These are phyloP conservation scores for Podospora comata DNA, from an alignment of 495 filamentous ascomycete genomes.

Conservation along the genomic window DNA sequence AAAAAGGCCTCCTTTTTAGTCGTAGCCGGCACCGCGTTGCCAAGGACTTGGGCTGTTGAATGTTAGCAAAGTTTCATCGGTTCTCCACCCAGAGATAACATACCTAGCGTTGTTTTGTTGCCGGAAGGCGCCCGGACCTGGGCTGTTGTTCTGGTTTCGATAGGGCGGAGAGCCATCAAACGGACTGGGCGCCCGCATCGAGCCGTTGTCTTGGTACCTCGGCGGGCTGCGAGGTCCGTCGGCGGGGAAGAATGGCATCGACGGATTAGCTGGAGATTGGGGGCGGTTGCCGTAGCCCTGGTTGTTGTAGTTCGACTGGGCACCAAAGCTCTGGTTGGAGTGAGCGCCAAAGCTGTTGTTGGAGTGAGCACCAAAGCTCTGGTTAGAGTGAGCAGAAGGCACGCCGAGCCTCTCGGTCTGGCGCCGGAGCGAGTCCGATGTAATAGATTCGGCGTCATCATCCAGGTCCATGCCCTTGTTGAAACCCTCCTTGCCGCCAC, in stretches of 20 bases:
- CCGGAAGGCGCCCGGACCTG: slow-evolving; percentile 37
- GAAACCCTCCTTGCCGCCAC: slow-evolving; percentile 79
- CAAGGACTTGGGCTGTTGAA: slow-evolving; percentile 41
- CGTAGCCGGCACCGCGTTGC: slow-evolving; percentile 56
- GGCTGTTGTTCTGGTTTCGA: slow-evolving; percentile 37
- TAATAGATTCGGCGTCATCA: slow-evolving; percentile 71
- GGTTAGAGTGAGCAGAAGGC: slow-evolving; percentile 12
- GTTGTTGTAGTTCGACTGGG: not conserved
- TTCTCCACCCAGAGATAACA: slow-evolving; percentile 17
- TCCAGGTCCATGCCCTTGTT: slow-evolving; percentile 63
- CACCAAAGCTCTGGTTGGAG: not conserved
- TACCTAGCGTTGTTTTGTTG: slow-evolving; percentile 46
- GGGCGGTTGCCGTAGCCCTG: slow-evolving; percentile 34
- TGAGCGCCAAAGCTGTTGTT: slow-evolving; percentile 11
- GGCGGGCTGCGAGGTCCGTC: slow-evolving; percentile 26
- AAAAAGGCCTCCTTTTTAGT: slow-evolving; percentile 25
- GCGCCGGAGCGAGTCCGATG: slow-evolving; percentile 40
- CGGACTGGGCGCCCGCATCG: slow-evolving; percentile 21
- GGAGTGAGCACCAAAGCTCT: not conserved
- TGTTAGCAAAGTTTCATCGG: slow-evolving; percentile 26
- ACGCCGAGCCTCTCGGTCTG: slow-evolving; percentile 30
- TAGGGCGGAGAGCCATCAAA: slow-evolving; percentile 16
- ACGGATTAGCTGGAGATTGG: slow-evolving; percentile 60
- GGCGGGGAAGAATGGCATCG: slow-evolving; percentile 58
- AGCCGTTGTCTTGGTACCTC: slow-evolving; percentile 17